phyloP scores from a whole-genome alignment of 1,284 basidiomycete species.

The Ustilago curta region DNA sequence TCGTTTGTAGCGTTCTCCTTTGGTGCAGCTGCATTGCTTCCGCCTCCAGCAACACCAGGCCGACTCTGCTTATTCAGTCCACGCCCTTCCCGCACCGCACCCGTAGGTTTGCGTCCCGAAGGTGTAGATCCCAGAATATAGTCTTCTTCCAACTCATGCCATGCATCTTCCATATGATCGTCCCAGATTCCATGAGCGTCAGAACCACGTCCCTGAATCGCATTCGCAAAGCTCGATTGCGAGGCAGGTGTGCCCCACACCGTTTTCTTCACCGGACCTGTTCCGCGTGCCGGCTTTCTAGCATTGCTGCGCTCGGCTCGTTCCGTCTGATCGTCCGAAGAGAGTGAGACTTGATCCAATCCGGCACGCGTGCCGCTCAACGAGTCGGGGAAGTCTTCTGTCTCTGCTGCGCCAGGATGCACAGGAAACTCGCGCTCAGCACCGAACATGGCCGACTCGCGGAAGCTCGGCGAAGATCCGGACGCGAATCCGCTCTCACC shows the following conservation, averaged over 20 bases:
- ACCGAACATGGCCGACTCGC: slow-evolving; percentile 64
- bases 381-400: slow-evolving; percentile 59
- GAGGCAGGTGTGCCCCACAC: slow-evolving; percentile 67
- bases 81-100: slow-evolving; percentile 28
- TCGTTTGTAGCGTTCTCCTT: slow-evolving; percentile 18
- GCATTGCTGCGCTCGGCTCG: slow-evolving; percentile 1
- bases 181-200: slow-evolving; percentile 43
- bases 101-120: slow-evolving; percentile 35
- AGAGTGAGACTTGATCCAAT: slow-evolving; percentile 36
- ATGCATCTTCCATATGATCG: slow-evolving; percentile 64
- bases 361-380: slow-evolving; percentile 31
- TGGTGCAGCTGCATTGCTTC: neutral
- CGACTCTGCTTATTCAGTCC: slow-evolving; percentile 42
- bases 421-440: slow-evolving; percentile 64
- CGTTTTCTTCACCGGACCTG: slow-evolving; percentile 48
- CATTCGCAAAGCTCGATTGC: slow-evolving; percentile 43
- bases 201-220: slow-evolving; percentile 35
- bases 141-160: slow-evolving; percentile 66
- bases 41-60: slow-evolving; percentile 7
- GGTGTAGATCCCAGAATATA: slow-evolving; percentile 55
- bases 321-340: slow-evolving; percentile 38
- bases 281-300: slow-evolving; percentile 1
- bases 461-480: slow-evolving; percentile 55
- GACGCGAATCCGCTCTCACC: slow-evolving; percentile 17
- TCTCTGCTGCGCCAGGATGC: slow-evolving; percentile 55